Evolutionary conservation across 345 rosid genomes (phyloP).

Genomic region (Eucalyptus guilfoylei): DNA sequence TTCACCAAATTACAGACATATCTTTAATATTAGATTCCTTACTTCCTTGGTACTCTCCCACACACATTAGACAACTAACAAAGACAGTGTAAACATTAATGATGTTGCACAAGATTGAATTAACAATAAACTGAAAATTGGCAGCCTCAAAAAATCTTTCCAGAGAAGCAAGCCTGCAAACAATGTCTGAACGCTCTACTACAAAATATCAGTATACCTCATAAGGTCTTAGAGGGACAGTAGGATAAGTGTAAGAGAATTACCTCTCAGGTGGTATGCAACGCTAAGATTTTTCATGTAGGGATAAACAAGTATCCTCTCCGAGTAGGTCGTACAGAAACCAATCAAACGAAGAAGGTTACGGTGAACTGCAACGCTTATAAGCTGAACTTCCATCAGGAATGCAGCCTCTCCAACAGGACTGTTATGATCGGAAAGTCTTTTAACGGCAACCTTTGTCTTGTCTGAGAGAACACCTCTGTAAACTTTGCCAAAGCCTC

Average conservation of each 20-base stretch:
- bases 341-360: slow-evolving; percentile 81
- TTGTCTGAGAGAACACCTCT: slow-evolving; percentile 73
- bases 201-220: not conserved
- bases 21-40: not conserved
- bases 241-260: not conserved
- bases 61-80: not conserved
- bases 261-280: slow-evolving; percentile 75
- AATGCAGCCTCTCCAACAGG: slow-evolving; percentile 92
- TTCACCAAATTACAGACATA: not conserved
- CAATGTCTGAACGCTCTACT: not conserved
- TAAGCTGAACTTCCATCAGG: slow-evolving; percentile 67
- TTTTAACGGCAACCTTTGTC: slow-evolving; percentile 74
- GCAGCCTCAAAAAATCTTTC: not conserved
- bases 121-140: not conserved
- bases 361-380: slow-evolving; percentile 76
- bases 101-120: not conserved
- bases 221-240: not conserved
- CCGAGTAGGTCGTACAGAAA: slow-evolving; percentile 59
- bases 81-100: not conserved
- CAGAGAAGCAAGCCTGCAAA: not conserved
- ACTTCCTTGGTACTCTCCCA: not conserved
- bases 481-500: slow-evolving; percentile 93
- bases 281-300: slow-evolving; percentile 87
- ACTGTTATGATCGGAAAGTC: slow-evolving; percentile 59
- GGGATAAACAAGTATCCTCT: slow-evolving; percentile 86